These are phyloP conservation scores for Taphrina communis DNA, from an alignment of 1,139 yeast genomes.

Conservation along the genomic window DNA sequence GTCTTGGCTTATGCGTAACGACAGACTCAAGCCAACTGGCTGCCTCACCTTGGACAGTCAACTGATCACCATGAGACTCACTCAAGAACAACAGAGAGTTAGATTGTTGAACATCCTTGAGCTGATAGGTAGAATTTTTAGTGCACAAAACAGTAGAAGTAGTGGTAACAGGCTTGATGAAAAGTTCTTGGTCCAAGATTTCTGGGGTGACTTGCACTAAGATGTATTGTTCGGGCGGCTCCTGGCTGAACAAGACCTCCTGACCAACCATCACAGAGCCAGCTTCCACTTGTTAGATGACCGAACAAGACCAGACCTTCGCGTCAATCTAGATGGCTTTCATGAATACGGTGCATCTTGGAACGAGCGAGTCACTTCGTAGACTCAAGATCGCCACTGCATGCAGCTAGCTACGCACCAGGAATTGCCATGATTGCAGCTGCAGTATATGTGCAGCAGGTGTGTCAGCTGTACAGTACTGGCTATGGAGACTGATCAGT, in stretches of 20 bases:
- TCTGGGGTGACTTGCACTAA: conserved; percentile 33
- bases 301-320: too few relatives aligned
- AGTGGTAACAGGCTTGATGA: conserved; percentile 24
- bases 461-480: too few relatives aligned
- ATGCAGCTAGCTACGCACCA: too few relatives aligned
- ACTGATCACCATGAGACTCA: background rate
- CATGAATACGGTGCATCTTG: too few relatives aligned
- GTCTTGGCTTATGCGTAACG: conserved; percentile 1
- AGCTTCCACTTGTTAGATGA: too few relatives aligned
- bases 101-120: conserved; percentile 38
- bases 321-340: too few relatives aligned
- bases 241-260: background rate
- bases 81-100: conserved; percentile 27
- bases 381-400: too few relatives aligned
- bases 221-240: conserved; percentile 24
- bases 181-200: conserved; percentile 12
- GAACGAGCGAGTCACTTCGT: too few relatives aligned
- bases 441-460: too few relatives aligned
- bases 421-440: too few relatives aligned
- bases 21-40: conserved; percentile 32
- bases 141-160: conserved; percentile 29
- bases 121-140: conserved; percentile 3
- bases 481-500: too few relatives aligned
- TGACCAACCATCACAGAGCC: too few relatives aligned
- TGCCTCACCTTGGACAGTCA: conserved; percentile 31